phyloP scores from a whole-genome alignment of 257 asterid species.

The Fraxinus cuspidata region DNA sequence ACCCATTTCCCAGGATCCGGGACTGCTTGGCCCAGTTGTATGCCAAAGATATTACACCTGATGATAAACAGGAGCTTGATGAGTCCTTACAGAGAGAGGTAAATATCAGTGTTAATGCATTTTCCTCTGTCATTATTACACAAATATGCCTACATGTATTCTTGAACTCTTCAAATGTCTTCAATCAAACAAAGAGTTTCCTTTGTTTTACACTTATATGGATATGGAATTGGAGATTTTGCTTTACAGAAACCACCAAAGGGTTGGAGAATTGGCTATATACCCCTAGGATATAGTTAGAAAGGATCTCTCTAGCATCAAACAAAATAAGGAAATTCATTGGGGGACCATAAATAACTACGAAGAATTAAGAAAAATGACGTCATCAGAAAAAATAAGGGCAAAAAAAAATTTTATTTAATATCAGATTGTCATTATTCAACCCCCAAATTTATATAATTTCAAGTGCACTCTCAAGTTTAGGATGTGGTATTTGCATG shows the following conservation, averaged over 20 bases:
- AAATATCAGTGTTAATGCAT: background rate
- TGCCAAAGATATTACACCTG: slow-evolving; percentile 58
- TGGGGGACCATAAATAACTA: background rate
- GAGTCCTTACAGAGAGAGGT: slow-evolving; percentile 68
- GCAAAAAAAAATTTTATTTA: too few species aligned
- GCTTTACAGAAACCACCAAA: background rate
- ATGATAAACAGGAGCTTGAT: slow-evolving; percentile 62
- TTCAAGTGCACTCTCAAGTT: background rate
- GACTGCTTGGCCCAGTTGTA: slow-evolving; percentile 51
- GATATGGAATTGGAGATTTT: background rate
- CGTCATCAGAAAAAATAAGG: too few species aligned
- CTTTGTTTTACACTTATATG: background rate
- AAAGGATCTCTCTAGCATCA: background rate
- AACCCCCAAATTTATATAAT: too few species aligned
- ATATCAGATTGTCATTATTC: too few species aligned
- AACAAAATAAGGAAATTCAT: background rate
- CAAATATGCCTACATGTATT: background rate
- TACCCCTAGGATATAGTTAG: background rate
- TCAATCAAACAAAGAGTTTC: background rate
- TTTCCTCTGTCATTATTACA: slow-evolving; percentile 3
- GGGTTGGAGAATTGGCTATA: background rate
- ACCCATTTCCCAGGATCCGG: slow-evolving; percentile 48
- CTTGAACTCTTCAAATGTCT: background rate
- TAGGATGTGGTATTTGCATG: background rate
- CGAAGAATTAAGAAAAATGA: too few species aligned